These are phyloP conservation scores for Auricularia cornea DNA, from an alignment of 768 basidiomycete genomes.

Conservation along the genomic window DNA sequence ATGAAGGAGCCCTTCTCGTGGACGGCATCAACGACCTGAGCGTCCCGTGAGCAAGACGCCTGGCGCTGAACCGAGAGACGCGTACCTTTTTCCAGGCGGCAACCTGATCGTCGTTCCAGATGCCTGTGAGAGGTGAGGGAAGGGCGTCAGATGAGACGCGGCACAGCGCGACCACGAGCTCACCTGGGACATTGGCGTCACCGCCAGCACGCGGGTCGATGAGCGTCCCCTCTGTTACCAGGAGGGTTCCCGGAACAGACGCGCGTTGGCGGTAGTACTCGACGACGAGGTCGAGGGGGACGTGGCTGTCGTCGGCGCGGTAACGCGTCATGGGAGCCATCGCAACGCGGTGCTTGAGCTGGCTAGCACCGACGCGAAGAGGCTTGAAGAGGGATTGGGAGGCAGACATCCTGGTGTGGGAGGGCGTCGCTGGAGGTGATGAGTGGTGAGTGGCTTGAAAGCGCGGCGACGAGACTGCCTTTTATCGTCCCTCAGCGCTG, in stretches of 20 bases:
- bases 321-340: conserved; percentile 14
- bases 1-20: conserved; percentile 47
- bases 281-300: neutral
- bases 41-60: neutral
- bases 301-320: conserved; percentile 5
- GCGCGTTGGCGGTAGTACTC: conserved; percentile 4
- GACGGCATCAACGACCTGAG: conserved; percentile 46
- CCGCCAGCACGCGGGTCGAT: conserved; percentile 46
- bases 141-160: too few species aligned
- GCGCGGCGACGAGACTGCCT: too few species aligned
- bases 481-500: too few species aligned
- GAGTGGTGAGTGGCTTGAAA: too few species aligned
- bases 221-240: conserved; percentile 37
- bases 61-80: neutral
- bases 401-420: neutral
- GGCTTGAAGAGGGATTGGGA: conserved; percentile 15
- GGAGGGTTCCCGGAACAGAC: conserved; percentile 13
- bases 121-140: too few species aligned
- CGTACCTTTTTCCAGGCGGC: conserved; percentile 46
- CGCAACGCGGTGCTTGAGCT: conserved; percentile 15
- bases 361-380: conserved; percentile 21
- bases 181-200: conserved; percentile 29
- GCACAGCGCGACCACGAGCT: too few species aligned
- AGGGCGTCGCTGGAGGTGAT: neutral
- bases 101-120: conserved; percentile 55